A percentile compares a stretch with the other conserved stretches of the same genome.
Evolutionary conservation across 2,329 filamentous ascomycete species (phyloP).

Genomic region (Phaeomoniella chlamydospora): DNA sequence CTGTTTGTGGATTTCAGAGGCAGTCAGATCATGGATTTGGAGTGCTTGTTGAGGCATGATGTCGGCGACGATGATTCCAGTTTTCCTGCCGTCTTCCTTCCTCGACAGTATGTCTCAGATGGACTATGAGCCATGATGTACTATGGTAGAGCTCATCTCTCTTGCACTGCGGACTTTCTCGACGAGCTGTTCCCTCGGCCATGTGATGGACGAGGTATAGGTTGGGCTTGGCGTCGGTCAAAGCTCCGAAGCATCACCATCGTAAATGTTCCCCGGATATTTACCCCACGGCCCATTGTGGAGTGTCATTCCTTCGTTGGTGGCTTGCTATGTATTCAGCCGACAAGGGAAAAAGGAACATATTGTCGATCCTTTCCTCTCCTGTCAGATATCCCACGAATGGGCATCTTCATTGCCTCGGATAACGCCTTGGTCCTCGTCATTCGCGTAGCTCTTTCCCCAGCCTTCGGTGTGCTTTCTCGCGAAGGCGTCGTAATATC

Average conservation of each 20-base stretch:
- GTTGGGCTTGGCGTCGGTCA: not conserved
- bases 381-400: not conserved
- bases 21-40: not conserved
- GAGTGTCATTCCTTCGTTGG: not conserved
- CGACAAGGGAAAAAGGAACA: too few relatives aligned
- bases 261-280: not conserved
- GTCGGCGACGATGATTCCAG: not conserved
- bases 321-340: not conserved
- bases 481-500: not conserved
- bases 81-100: not conserved
- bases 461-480: not conserved
- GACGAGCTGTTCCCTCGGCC: not conserved
- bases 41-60: not conserved
- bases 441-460: not conserved
- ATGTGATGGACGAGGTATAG: not conserved
- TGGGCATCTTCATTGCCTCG: not conserved
- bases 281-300: not conserved
- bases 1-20: conserved; percentile 23
- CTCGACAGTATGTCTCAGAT: not conserved
- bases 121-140: not conserved
- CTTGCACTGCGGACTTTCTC: not conserved
- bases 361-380: not conserved
- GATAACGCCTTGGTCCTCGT: not conserved
- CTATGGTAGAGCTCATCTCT: too few relatives aligned
- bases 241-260: not conserved